Conservation (phyloP, 176 grass and related monocot genomes). For the Aegilops longissima region DNA sequence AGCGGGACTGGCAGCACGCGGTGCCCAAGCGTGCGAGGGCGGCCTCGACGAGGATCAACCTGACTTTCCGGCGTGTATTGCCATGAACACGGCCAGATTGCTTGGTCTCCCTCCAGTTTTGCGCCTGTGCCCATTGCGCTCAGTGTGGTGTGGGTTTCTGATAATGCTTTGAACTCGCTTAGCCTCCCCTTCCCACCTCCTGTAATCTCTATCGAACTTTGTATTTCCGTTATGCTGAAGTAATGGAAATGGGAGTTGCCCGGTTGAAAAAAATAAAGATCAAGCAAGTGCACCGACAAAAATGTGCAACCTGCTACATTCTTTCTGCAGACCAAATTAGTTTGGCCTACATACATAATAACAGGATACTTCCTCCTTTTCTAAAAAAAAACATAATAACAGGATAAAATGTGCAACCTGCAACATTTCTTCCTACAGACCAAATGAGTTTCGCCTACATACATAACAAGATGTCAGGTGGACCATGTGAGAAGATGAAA, state of each 20-base stretch:
- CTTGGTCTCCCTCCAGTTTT: not conserved
- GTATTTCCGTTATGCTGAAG: no score
- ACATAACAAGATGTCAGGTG: not conserved
- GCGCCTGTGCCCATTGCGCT: no score
- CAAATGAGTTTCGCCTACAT: not conserved
- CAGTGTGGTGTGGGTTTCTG: no score
- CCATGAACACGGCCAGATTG: not conserved
- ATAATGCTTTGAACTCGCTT: no score
- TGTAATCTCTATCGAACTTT: no score
- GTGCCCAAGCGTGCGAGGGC: conserved; percentile 74
- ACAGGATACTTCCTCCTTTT: not conserved
- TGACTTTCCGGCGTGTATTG: conserved; percentile 68
- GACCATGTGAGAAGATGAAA: not conserved
- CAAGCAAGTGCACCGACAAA: not conserved
- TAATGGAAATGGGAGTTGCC: no score
- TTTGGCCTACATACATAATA: no score
- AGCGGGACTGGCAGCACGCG: conserved; percentile 84
- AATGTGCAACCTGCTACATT: not conserved
- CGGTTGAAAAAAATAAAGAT: no score
- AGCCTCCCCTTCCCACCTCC: no score
- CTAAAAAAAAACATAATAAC: no score
- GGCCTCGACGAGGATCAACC: conserved; percentile 65
- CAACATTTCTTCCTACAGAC: not conserved
- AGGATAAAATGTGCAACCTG: not conserved
- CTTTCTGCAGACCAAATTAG: not conserved